Conservation (phyloP, 306 rosid genomes). For the Cucumis cinereus region DNA sequence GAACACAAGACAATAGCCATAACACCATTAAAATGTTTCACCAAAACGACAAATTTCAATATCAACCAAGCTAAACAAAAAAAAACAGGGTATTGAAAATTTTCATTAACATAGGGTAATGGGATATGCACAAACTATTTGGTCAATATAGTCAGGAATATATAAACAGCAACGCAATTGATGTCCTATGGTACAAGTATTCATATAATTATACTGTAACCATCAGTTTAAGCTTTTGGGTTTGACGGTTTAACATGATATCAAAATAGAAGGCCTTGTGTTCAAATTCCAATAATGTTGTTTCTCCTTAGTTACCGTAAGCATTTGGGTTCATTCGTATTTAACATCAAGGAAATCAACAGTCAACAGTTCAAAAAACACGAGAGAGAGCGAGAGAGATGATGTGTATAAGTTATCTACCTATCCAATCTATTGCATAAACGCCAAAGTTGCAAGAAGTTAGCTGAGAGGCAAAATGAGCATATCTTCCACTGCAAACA, state of each 20-base stretch:
- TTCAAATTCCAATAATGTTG: not conserved
- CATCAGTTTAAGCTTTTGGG: not conserved
- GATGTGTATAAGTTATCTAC: constrained; percentile 19
- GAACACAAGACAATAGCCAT: constrained; percentile 2
- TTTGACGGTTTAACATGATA: not conserved
- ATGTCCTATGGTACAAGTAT: too few species aligned
- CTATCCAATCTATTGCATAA: constrained; percentile 99
- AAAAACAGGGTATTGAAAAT: not conserved
- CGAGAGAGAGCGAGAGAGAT: not conserved
- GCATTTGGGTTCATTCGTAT: not conserved
- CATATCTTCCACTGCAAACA: constrained; percentile 87
- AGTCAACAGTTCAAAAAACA: not conserved
- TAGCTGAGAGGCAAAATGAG: constrained; percentile 63
- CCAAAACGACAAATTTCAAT: not conserved
- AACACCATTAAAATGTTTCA: not conserved
- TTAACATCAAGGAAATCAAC: not conserved
- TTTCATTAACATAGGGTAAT: not conserved
- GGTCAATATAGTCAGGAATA: not conserved
- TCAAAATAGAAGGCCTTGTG: not conserved
- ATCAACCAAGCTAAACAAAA: not conserved
- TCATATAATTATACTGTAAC: too few species aligned
- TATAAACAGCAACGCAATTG: not conserved
- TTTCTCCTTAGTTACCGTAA: not conserved
- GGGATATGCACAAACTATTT: not conserved
- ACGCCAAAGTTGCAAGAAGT: constrained; percentile 78